Base-by-base conservation (phyloP, 169 alveolate species). In the Plasmodium ovale region DNA sequence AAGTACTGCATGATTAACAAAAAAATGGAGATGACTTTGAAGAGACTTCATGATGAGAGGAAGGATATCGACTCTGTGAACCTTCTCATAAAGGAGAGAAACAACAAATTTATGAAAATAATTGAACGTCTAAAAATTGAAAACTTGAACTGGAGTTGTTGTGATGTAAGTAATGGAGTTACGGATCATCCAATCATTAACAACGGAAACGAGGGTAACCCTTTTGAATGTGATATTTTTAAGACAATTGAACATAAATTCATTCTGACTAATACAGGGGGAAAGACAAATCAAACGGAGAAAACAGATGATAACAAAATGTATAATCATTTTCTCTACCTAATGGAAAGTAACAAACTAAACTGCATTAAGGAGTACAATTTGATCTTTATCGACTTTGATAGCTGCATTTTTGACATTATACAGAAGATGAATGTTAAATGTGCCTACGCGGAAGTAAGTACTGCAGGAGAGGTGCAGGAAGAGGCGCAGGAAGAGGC, bases 1-100 rank as follows among this genome's bases (percentile, higher is more conserved):
- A 85, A 69, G 19, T 69, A 85, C 42, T 68, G 91, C 62, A 85
- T 85, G 5, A 27, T 60, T 47, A 85, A 85, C 56, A 85, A 85
- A 42, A 85, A 85, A 31, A 23, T 85, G 25, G 91, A 85, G 0
- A 0, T 68, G n/a, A 85, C 91, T 16, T 68, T 85, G 49, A 54
- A 85, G 56, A 69, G 54, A 44, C 27, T 85, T n/a, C 37, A 39
- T 6, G 47, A 79, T 6, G 89, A 79, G 51, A 35, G 89, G 21
- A 79, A 42, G 10, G 89, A 79, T 65, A 79, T 79, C 5, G 64
- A 65, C 29, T 29, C 82, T 6, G 47, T 59, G 25, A 65, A 79
- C 33, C 29, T 79, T 3, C 47, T 23, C 19, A 58, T 60, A 2
- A 74, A 85, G 14, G 91, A 85, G 27, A 85, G 72, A 62, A 85